Conservation (phyloP, 805 yeast genomes). For the Metschnikowia lochheadii region DNA sequence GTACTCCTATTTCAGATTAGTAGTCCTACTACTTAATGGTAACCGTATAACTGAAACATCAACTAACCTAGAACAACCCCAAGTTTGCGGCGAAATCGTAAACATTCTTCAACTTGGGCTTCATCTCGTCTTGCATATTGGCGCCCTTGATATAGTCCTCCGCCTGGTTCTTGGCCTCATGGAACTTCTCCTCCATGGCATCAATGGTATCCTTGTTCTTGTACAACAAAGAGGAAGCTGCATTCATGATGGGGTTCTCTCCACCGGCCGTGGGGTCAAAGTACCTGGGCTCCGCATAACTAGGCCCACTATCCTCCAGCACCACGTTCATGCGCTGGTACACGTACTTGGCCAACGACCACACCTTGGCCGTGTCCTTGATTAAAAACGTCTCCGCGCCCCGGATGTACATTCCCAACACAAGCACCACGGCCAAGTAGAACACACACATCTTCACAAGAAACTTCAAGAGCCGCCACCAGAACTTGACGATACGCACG, state of each 20-base stretch:
- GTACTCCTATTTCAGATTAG: no score
- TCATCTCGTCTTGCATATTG: neutral
- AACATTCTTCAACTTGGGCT: neutral
- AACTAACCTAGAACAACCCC: neutral
- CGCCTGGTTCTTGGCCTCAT: neutral
- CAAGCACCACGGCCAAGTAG: neutral
- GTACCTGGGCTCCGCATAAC: neutral
- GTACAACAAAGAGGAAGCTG: neutral
- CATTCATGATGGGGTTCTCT: neutral
- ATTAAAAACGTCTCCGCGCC: conserved; percentile 12
- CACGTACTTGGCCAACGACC: neutral
- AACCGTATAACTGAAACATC: neutral
- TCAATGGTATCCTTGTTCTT: neutral
- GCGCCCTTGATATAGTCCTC: neutral
- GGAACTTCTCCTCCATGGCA: neutral
- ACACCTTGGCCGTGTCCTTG: conserved; percentile 2
- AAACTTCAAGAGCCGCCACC: conserved; percentile 11
- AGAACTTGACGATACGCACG: conserved; percentile 9
- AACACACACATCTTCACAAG: conserved; percentile 6
- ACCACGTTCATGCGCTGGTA: neutral
- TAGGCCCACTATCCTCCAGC: no score
- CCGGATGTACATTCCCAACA: conserved; percentile 8
- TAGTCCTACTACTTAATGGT: no score
- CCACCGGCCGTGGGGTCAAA: neutral
- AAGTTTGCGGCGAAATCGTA: neutral